Percentiles rank a stretch among this genome's conserved stretches.
phyloP scores from a whole-genome alignment of 768 basidiomycete species.

The Crassisporium funariophilum region DNA sequence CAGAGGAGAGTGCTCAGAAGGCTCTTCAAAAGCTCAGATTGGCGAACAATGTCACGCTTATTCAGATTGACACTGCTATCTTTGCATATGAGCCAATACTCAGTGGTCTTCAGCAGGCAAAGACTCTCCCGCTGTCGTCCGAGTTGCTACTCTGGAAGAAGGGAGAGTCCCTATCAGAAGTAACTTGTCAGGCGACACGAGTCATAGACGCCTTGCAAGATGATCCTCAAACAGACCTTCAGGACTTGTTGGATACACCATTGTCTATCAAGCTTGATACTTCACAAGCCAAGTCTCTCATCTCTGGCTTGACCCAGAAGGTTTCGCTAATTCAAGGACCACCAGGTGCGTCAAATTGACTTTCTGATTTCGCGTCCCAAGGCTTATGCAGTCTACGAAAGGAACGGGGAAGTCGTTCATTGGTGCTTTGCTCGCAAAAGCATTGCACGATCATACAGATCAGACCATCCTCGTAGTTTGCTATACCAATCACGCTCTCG shows the following conservation, averaged over 20 bases:
- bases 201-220: constrained; percentile 27
- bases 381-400: constrained; percentile 24
- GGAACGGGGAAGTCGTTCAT: constrained; percentile 80
- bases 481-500: constrained; percentile 76
- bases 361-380: neutral
- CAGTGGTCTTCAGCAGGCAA: constrained; percentile 51
- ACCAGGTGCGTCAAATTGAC: constrained; percentile 49
- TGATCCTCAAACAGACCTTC: constrained; percentile 43
- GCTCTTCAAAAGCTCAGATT: constrained; percentile 42
- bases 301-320: constrained; percentile 55
- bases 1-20: constrained; percentile 36
- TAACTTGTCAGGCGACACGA: constrained; percentile 5
- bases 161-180: constrained; percentile 13
- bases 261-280: constrained; percentile 50
- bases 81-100: constrained; percentile 68
- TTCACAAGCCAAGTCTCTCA: constrained; percentile 49
- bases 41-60: constrained; percentile 39
- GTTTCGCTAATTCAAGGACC: constrained; percentile 72
- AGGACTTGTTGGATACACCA: constrained; percentile 34
- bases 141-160: constrained; percentile 60
- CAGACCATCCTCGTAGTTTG: constrained; percentile 67
- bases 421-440: constrained; percentile 65
- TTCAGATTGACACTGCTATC: constrained; percentile 62
- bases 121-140: constrained; percentile 43
- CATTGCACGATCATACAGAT: constrained; percentile 48